These are phyloP conservation scores for Zygotorulaspora sp. DNA, from an alignment of 805 yeast genomes.

Conservation along the genomic window DNA sequence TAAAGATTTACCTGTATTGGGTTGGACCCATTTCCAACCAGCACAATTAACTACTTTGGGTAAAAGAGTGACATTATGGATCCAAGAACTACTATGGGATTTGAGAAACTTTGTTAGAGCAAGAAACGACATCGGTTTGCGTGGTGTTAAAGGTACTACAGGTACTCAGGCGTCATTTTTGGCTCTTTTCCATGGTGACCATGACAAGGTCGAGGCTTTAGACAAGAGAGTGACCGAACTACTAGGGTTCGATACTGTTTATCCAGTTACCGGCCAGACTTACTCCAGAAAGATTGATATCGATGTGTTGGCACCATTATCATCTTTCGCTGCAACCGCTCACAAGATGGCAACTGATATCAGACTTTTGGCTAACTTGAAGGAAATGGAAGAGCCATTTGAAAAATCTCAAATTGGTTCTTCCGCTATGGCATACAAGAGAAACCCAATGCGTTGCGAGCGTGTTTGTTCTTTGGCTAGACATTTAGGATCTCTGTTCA, in stretches of 20 bases:
- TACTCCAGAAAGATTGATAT: slow-evolving; percentile 97
- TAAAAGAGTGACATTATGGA: slow-evolving; percentile 95
- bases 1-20: slow-evolving; percentile 94
- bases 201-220: slow-evolving; percentile 88
- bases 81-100: slow-evolving; percentile 97
- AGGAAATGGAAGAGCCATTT: slow-evolving; percentile 97
- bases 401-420: slow-evolving; percentile 99
- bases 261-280: slow-evolving; percentile 99
- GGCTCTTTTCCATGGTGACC: slow-evolving; percentile 93
- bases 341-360: slow-evolving; percentile 98
- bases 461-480: slow-evolving; percentile 98
- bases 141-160: slow-evolving; percentile 99
- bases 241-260: slow-evolving; percentile 88
- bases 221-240: slow-evolving; percentile 91
- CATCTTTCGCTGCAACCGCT: slow-evolving; percentile 92
- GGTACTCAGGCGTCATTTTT: slow-evolving; percentile 98
- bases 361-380: slow-evolving; percentile 90
- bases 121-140: slow-evolving; percentile 89
- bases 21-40: slow-evolving; percentile 99
- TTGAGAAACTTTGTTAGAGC: slow-evolving; percentile 93
- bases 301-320: slow-evolving; percentile 86
- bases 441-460: slow-evolving; percentile 99
- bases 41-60: slow-evolving; percentile 99
- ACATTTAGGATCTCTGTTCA: slow-evolving; percentile 86
- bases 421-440: slow-evolving; percentile 97